Evolutionary conservation across 139 green algal species (phyloP), one percentile per base, ranked within the genome.

Genomic region (Auxenochlorella pyrenoidosa): DNA sequence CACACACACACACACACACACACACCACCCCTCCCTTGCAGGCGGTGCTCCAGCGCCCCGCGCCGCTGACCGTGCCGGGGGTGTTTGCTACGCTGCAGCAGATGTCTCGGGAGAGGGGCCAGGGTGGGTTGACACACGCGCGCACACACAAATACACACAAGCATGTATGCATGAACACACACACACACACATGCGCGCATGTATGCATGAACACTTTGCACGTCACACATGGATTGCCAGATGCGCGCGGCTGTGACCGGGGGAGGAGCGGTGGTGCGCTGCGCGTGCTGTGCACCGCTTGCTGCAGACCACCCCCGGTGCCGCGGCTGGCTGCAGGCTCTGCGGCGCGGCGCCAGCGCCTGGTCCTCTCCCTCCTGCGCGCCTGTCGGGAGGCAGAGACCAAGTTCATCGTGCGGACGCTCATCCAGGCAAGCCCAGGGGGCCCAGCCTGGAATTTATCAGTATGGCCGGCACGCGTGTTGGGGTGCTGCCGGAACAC

Each of bases 321-420:
- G 8, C 65, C 26, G 1, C 3, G 65, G 73, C 73, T 22, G 40
- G 5, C 1, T 43, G 38, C 79, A 85, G 80, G 80, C 30, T 36
- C 92, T 10, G 84, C 86, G n/a, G 80, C 59, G 22, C 89, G 94
- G 30, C 89, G 92, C 28, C 90, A 96, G 89, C 59, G 75, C 5
- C 68, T 75, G 32, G 88, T 98, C 32, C 85, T 95, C 44, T 72
- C 77, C 63, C 82, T 98, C 87, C 89, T 98, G 83, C 89, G 94
- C 22, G 89, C 87, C 58, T 94, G 73, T 73, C 92, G 94, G 41
- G 93, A 95, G 54, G 38, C 65, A 8, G 96, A 98, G 90, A 93
- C 89, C 8, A 91, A 92, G 77, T 99, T 95, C 87, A 87, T 98
- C 8, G 92, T 95, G 19, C 90, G 95, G 54, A 97, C 95, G 0